These are phyloP conservation scores for Tetrahymena malaccensis DNA, from an alignment of 73 alveolate species.

Conservation along the genomic window DNA sequence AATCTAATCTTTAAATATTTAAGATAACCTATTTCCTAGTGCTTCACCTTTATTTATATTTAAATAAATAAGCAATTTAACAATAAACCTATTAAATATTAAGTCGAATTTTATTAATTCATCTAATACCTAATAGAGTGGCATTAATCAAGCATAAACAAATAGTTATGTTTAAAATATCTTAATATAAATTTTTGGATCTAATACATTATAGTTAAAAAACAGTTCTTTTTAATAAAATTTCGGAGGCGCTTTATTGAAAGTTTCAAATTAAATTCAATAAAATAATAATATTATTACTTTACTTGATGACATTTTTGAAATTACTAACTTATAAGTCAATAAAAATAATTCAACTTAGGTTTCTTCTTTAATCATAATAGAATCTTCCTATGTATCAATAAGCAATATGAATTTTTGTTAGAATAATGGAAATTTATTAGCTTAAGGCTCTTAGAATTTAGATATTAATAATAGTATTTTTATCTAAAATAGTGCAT, in stretches of 20 bases:
- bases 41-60: background rate
- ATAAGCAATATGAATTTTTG: no score
- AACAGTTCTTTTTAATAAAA: background rate
- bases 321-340: background rate
- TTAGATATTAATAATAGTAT: background rate
- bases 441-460: background rate
- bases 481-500: background rate
- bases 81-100: no score
- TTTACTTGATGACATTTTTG: background rate
- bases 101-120: no score
- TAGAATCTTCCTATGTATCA: background rate
- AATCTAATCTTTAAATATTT: no score
- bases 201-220: no score
- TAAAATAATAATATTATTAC: no score
- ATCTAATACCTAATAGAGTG: background rate
- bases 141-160: no score
- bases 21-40: background rate
- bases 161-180: background rate
- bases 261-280: background rate
- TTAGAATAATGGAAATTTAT: background rate
- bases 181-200: background rate
- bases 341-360: background rate
- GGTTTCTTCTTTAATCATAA: background rate
- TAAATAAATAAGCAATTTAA: no score
- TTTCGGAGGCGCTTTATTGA: background rate